Conservation (phyloP, 768 basidiomycete species). For the Boletus rex-veris region DNA sequence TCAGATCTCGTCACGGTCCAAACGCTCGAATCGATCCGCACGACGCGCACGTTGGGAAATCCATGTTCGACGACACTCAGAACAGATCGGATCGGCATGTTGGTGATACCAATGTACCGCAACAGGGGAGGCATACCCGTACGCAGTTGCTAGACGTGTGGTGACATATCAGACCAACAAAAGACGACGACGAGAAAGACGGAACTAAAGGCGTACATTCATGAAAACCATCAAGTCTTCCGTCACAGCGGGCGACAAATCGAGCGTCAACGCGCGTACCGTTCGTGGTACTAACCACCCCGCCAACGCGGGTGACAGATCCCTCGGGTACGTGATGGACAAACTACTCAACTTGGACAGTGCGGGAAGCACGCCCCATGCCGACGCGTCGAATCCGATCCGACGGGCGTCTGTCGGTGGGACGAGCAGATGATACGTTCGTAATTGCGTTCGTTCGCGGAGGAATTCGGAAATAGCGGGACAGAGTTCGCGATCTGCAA, state of each 20-base stretch:
- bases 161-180: not conserved
- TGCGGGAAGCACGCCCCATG: constrained; percentile 68
- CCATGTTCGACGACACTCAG: constrained; percentile 51
- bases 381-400: constrained; percentile 64
- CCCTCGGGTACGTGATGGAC: constrained; percentile 60
- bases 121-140: constrained; percentile 52
- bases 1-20: constrained; percentile 45
- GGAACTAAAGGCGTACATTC: constrained; percentile 29
- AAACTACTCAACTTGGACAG: constrained; percentile 50
- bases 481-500: constrained; percentile 59
- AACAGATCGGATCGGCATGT: constrained; percentile 40
- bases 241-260: constrained; percentile 32
- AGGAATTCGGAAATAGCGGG: constrained; percentile 67
- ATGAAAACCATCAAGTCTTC: constrained; percentile 44
- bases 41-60: constrained; percentile 58
- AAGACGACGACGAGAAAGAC: too few relatives aligned
- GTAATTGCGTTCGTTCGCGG: constrained; percentile 49
- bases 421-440: constrained; percentile 50
- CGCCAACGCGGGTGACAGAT: constrained; percentile 59
- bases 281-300: constrained; percentile 63
- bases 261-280: constrained; percentile 47
- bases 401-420: constrained; percentile 43
- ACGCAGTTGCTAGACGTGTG: constrained; percentile 50
- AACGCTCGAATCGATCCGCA: constrained; percentile 50
- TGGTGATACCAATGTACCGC: constrained; percentile 54